These are phyloP conservation scores for Nicotiana tabacum DNA, from an alignment of 257 asterid species.

Conservation along the genomic window DNA sequence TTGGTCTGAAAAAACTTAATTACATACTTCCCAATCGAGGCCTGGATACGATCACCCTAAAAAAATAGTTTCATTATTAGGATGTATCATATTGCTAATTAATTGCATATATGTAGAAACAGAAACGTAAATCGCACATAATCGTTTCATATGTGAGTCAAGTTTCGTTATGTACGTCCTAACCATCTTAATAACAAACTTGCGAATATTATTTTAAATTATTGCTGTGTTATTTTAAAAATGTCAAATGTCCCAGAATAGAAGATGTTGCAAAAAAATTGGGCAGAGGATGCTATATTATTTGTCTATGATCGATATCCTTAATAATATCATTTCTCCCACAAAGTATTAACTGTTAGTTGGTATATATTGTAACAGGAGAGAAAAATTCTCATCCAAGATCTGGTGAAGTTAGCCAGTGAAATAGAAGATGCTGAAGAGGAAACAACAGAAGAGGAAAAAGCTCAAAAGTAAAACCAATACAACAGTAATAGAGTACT, in stretches of 20 bases:
- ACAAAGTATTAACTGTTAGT: not conserved
- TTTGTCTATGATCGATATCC: not conserved
- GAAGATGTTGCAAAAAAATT: not conserved
- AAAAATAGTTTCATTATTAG: no score
- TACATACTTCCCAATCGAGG: no score
- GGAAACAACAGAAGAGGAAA: conserved; percentile 39
- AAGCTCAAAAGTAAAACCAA: conserved; percentile 23
- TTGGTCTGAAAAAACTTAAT: no score
- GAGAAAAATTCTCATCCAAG: conserved; percentile 93
- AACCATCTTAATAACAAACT: no score
- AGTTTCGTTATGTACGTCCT: no score
- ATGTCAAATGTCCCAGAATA: not conserved
- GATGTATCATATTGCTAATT: no score
- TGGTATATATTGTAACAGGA: conserved; percentile 38
- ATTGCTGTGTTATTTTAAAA: not conserved
- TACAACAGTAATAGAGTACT: not conserved
- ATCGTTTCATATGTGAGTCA: no score
- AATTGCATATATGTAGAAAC: no score
- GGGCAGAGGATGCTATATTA: not conserved
- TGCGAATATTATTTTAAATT: no score
- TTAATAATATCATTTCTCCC: not conserved
- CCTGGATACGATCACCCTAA: no score
- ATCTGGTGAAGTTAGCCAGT: conserved; percentile 67
- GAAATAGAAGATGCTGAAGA: conserved; percentile 50
- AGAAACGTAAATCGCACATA: no score